Conservation (phyloP, 257 asterid species). For the Solanum ossicruentum region DNA sequence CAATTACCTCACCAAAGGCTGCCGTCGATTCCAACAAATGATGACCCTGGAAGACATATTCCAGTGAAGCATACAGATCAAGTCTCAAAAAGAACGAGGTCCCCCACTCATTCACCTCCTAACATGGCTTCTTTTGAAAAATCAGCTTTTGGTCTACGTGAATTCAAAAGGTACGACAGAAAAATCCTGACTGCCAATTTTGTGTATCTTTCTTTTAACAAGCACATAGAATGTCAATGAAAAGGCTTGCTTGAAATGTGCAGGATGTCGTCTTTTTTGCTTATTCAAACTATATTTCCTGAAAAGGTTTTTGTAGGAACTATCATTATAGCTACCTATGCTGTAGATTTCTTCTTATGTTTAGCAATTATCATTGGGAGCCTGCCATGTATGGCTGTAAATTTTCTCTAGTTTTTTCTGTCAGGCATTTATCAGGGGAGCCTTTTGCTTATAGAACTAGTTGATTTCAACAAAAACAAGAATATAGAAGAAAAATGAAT, state of each 20-base stretch:
- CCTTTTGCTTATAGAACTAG: not conserved
- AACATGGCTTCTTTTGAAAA: slow-evolving; percentile 19
- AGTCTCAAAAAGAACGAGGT: slow-evolving; percentile 59
- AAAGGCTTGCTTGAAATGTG: not conserved
- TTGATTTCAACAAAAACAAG: not conserved
- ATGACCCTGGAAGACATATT: slow-evolving; percentile 31
- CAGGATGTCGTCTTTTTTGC: not conserved
- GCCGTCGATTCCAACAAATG: slow-evolving; percentile 12
- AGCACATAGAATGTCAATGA: not conserved
- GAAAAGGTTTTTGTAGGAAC: not conserved
- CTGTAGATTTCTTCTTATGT: not conserved
- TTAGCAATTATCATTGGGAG: not conserved
- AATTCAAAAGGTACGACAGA: slow-evolving; percentile 32
- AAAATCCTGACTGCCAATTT: not conserved
- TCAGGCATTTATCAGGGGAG: not conserved
- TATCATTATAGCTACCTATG: not conserved
- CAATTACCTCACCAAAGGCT: slow-evolving; percentile 22
- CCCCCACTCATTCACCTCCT: slow-evolving; percentile 39
- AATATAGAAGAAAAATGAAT: not conserved
- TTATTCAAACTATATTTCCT: not conserved
- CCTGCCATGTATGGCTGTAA: not conserved
- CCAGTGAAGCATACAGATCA: slow-evolving; percentile 38
- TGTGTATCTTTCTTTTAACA: not conserved
- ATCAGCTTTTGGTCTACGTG: slow-evolving; percentile 16
- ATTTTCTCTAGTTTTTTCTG: not conserved